A percentile compares a stretch with the other conserved stretches of the same genome.
These are phyloP conservation scores for Rutstroemia sp. DNA, from an alignment of 2,329 filamentous ascomycete genomes.

Conservation along the genomic window DNA sequence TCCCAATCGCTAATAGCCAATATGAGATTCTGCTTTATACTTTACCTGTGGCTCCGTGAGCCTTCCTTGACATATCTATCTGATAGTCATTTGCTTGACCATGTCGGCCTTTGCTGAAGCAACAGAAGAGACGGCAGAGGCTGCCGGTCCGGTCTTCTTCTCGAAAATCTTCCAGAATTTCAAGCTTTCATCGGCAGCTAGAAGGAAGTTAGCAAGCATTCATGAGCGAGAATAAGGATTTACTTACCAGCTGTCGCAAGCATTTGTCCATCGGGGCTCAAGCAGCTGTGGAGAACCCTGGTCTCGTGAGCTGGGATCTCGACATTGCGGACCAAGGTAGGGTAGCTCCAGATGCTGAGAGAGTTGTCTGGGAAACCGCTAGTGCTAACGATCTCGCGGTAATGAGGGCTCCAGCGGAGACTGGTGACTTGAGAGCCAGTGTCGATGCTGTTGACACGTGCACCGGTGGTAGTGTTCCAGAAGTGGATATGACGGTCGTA, in stretches of 20 bases:
- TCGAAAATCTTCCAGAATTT: conserved; percentile 99
- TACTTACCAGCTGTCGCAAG: conserved; percentile 77
- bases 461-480: conserved; percentile 98
- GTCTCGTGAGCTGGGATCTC: conserved; percentile 98
- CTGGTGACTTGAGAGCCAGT: conserved; percentile 96
- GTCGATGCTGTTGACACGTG: conserved; percentile 97
- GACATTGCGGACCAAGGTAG: conserved; percentile 90
- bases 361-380: conserved; percentile 99
- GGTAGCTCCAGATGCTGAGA: conserved; percentile 98
- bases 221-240: neutral
- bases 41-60: conserved; percentile 26
- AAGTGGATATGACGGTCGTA: conserved; percentile 99
- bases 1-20: conserved; percentile 37
- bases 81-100: conserved; percentile 93
- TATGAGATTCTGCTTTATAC: conserved; percentile 28
- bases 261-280: conserved; percentile 97
- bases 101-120: conserved; percentile 74
- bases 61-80: conserved; percentile 42
- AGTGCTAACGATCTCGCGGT: conserved; percentile 96
- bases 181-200: conserved; percentile 87
- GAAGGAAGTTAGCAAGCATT: conserved; percentile 25
- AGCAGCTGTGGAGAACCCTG: conserved; percentile 89
- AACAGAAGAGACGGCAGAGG: conserved; percentile 57
- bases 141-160: conserved; percentile 78
- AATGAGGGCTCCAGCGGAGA: conserved; percentile 90